Evolutionary conservation across 352 stramenopile genomes (phyloP).

Genomic region (Phytophthora rubi): DNA sequence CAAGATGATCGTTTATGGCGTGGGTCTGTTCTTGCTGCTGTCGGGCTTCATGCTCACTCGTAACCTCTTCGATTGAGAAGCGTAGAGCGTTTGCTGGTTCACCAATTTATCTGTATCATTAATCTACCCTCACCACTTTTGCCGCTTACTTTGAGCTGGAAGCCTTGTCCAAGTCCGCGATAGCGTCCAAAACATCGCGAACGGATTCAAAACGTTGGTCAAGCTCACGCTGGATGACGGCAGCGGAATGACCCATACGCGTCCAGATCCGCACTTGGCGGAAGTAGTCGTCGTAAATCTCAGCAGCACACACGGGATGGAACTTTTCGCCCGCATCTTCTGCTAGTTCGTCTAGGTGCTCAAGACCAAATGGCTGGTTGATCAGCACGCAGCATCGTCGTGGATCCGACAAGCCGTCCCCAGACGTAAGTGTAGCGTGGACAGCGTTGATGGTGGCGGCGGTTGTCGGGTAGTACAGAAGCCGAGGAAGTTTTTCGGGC

Average conservation of each 20-base stretch:
- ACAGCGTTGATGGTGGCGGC: slow-evolving; percentile 70
- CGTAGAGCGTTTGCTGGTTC: slow-evolving; percentile 10
- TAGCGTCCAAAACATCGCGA: slow-evolving; percentile 45
- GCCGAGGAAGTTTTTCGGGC: slow-evolving; percentile 49
- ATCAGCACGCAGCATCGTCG: slow-evolving; percentile 67
- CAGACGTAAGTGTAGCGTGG: slow-evolving; percentile 55
- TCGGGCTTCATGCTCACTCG: slow-evolving; percentile 37
- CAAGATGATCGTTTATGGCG: slow-evolving; percentile 49
- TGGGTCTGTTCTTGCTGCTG: slow-evolving; percentile 49
- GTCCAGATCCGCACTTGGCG: slow-evolving; percentile 76
- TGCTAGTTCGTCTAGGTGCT: slow-evolving; percentile 62
- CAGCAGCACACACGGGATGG: slow-evolving; percentile 64
- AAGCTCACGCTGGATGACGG: slow-evolving; percentile 59
- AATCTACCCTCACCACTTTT: not conserved
- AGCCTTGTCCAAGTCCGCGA: slow-evolving; percentile 34
- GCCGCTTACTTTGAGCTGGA: not conserved
- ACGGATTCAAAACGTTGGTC: slow-evolving; percentile 59
- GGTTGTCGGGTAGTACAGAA: slow-evolving; percentile 71
- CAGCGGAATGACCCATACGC: slow-evolving; percentile 63
- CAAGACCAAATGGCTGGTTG: slow-evolving; percentile 63
- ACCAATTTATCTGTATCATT: slow-evolving; percentile 15
- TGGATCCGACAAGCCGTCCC: slow-evolving; percentile 47
- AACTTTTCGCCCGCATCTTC: slow-evolving; percentile 60
- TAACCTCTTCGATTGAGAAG: slow-evolving; percentile 30
- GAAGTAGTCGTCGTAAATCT: slow-evolving; percentile 80